Conservation (phyloP, 768 basidiomycete species). For the Coprinopsis strossmayeri region DNA sequence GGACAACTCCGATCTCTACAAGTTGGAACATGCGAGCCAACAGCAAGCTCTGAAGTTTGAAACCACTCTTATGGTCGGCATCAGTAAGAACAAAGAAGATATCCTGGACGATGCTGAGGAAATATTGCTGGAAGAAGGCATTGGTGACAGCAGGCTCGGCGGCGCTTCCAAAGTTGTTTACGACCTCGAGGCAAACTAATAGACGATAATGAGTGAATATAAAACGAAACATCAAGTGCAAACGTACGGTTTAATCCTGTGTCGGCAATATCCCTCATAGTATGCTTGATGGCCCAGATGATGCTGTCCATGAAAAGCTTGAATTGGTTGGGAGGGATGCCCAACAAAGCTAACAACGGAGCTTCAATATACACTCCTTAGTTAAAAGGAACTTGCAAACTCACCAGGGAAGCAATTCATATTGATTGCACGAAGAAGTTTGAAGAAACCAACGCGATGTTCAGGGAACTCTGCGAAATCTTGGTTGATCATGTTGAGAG, state of each 20-base stretch:
- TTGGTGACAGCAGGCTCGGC: conserved; percentile 77
- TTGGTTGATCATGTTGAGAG: conserved; percentile 98
- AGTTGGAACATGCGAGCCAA: conserved; percentile 92
- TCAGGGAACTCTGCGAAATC: conserved; percentile 99
- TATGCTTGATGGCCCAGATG: conserved; percentile 99
- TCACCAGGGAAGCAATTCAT: conserved; percentile 91
- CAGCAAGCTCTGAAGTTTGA: conserved; percentile 91
- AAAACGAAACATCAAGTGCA: no score
- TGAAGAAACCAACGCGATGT: conserved; percentile 96
- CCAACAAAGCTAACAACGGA: conserved; percentile 58
- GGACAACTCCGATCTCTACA: conserved; percentile 64
- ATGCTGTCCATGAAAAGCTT: conserved; percentile 98
- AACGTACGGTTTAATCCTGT: conserved; percentile 69
- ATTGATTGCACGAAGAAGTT: conserved; percentile 88
- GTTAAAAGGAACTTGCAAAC: conserved; percentile 14
- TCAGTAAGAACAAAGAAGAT: conserved; percentile 97
- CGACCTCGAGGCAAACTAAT: conserved; percentile 84
- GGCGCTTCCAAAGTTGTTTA: conserved; percentile 84
- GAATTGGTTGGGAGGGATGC: conserved; percentile 87
- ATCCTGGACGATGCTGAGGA: conserved; percentile 88
- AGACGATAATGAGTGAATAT: conserved; percentile 8
- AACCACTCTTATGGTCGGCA: conserved; percentile 97
- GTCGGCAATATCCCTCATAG: conserved; percentile 97
- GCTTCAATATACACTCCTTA: conserved; percentile 6
- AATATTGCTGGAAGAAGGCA: conserved; percentile 95